Percentiles rank a stretch among this genome's conserved stretches.
Conservation (phyloP, 1,284 basidiomycete genomes). For the Uromyces viciae-fabae region DNA sequence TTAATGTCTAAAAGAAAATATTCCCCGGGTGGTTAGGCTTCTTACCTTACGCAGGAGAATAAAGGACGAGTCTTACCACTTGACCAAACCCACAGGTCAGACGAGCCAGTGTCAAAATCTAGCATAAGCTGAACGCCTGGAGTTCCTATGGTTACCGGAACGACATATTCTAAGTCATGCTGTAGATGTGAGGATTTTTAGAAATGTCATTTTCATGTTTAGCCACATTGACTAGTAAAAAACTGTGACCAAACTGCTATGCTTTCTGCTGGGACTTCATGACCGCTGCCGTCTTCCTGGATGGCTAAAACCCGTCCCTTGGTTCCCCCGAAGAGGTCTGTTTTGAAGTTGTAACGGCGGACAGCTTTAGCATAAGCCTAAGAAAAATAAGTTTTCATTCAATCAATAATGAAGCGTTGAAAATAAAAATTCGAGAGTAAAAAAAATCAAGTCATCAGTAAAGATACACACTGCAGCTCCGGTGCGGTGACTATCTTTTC, state of each 20-base stretch:
- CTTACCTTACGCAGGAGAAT: not conserved
- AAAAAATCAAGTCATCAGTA: not conserved
- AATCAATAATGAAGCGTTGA: not conserved
- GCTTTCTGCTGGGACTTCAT: constrained; percentile 45
- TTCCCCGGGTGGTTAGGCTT: not conserved
- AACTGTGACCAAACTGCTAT: constrained; percentile 23
- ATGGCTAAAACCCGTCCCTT: constrained; percentile 38
- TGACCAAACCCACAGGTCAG: constrained; percentile 56
- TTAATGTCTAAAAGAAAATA: constrained; percentile 22
- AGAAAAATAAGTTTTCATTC: not conserved
- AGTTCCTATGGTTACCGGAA: constrained; percentile 57
- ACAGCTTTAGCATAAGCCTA: constrained; percentile 45
- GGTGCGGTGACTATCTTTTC: constrained; percentile 28
- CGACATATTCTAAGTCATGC: constrained; percentile 58
- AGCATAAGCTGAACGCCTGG: constrained; percentile 56
- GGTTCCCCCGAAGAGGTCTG: constrained; percentile 18
- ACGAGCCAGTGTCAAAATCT: constrained; percentile 57
- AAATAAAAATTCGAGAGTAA: not conserved
- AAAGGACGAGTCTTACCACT: constrained; percentile 44
- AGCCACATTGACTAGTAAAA: not conserved
- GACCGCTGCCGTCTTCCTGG: constrained; percentile 31
- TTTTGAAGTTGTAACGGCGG: constrained; percentile 42
- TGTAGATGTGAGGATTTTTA: constrained; percentile 46
- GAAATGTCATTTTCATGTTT: not conserved
- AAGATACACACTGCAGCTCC: constrained; percentile 27